A percentile compares a stretch with the other conserved stretches of the same genome.
These are phyloP conservation scores for Prototheca cutis DNA, from an alignment of 163 green algal species.

Conservation along the genomic window DNA sequence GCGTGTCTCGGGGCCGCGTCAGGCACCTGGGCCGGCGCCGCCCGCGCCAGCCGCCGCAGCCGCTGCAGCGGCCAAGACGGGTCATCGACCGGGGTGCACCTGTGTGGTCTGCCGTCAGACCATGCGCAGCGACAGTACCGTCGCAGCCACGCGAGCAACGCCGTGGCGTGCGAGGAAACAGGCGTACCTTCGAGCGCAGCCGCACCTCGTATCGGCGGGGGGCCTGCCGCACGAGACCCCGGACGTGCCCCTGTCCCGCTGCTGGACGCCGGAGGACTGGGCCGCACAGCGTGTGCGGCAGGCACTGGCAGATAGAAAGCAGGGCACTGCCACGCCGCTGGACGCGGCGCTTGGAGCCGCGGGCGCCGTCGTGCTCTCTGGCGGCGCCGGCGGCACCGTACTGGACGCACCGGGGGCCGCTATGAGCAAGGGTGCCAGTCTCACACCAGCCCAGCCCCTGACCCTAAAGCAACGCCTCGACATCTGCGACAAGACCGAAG, in stretches of 20 bases:
- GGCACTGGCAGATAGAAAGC: background rate
- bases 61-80: slow-evolving; percentile 2
- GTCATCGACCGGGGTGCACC: slow-evolving; percentile 50
- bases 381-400: background rate
- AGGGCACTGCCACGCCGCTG: slow-evolving; percentile 4
- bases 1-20: too few relatives aligned
- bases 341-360: background rate
- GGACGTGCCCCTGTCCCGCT: slow-evolving; percentile 31
- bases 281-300: slow-evolving; percentile 15
- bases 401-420: background rate
- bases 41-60: too few relatives aligned
- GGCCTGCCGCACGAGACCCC: slow-evolving; percentile 14
- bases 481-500: slow-evolving; percentile 43
- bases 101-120: slow-evolving; percentile 76
- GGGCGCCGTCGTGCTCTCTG: background rate
- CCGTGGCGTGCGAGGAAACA: slow-evolving; percentile 53
- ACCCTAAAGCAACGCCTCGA: slow-evolving; percentile 37
- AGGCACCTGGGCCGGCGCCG: too few relatives aligned
- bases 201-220: slow-evolving; percentile 36
- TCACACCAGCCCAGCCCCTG: background rate
- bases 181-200: slow-evolving; percentile 54
- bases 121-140: slow-evolving; percentile 17
- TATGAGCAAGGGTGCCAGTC: background rate
- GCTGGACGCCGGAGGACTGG: slow-evolving; percentile 38
- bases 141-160: background rate